phyloP scores from a whole-genome alignment of 2,329 filamentous ascomycete species.

The Fusarium sp. region DNA sequence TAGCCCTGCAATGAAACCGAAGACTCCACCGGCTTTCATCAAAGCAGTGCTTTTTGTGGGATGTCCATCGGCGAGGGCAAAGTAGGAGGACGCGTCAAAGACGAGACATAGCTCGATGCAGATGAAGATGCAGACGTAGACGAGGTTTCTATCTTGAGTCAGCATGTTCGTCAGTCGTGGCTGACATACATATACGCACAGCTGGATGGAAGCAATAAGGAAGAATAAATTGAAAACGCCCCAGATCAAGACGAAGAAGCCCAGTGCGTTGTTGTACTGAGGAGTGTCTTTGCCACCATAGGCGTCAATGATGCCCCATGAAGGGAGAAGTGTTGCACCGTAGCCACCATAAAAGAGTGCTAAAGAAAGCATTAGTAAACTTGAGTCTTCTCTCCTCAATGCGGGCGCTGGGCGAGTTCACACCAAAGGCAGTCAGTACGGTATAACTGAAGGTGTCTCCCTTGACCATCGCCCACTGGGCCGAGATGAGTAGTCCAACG shows the following conservation, averaged over 20 bases:
- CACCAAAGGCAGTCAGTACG: conserved; percentile 44
- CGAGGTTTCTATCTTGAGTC: conserved; percentile 34
- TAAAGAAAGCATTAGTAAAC: conserved; percentile 7
- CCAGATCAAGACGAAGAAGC: conserved; percentile 45
- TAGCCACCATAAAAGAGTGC: conserved; percentile 46
- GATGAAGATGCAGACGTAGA: conserved; percentile 40
- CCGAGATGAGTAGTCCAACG: conserved; percentile 43
- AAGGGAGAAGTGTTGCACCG: conserved; percentile 39
- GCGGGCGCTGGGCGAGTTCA: neutral
- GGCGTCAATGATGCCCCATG: conserved; percentile 36
- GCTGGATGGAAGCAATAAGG: conserved; percentile 37
- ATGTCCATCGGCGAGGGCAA: conserved; percentile 39
- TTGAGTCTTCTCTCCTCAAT: too few species aligned
- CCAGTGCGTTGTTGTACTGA: conserved; percentile 43
- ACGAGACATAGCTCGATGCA: conserved; percentile 39
- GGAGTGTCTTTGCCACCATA: conserved; percentile 35
- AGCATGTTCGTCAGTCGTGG: neutral
- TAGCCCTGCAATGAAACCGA: conserved; percentile 41
- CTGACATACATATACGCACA: conserved; percentile 18
- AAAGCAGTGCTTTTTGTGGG: conserved; percentile 6
- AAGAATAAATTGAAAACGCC: conserved; percentile 46
- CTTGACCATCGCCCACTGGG: conserved; percentile 44
- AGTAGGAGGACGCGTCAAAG: conserved; percentile 37
- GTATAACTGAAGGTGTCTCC: conserved; percentile 46
- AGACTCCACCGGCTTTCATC: conserved; percentile 38